Evolutionary conservation across 352 stramenopile genomes (phyloP), one percentile per base, ranked within the genome.

Genomic region (Globisporangium iwayamae): DNA sequence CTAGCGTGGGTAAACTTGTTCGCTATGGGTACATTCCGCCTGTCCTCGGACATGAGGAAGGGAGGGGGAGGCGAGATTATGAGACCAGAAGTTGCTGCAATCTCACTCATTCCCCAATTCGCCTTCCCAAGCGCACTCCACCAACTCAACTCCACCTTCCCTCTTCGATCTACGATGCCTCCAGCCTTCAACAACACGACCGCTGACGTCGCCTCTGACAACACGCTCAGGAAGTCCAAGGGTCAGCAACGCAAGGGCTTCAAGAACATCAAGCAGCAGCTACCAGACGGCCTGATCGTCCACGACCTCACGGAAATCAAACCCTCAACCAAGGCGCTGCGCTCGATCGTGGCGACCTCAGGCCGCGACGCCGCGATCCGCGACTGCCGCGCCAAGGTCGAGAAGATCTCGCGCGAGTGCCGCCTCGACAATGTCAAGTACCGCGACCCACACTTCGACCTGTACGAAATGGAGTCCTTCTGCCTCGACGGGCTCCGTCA

Each of bases 371-470:
- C 48, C 48, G 48, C 48, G 48, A 54, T 54, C 48, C 48, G 48
- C 48, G 48, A 54, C 38, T 76, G 58, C 60, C 68, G 58, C 52
- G 56, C 36, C 56, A 74, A 71, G 61, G 68, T 76, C 58, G 67
- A 70, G 32, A 70, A 71, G 63, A 76, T 76, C 60, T 72, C 70
- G 60, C 53, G 58, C 43, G 70, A 76, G 67, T 76, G 70, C 67
- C 70, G 70, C 39, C 41, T 64, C 14, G 63, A 74, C 64, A 77
- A 77, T 43, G 60, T 70, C 64, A 77, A 77, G 67, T 77, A 77
- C 65, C 71, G 71, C 60, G 71, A 77, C 62, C 71, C 67, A 50
- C 71, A 77, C 63, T 77, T 77, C 52, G 71, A 77, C 30, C 50
- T 76, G 38, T 39, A 32, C 34, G 16, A 48, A 30, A 65, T 32